A percentile compares a stretch with the other conserved stretches of the same genome.
Conservation (phyloP, 768 basidiomycete genomes). For the Trametes maxima region DNA sequence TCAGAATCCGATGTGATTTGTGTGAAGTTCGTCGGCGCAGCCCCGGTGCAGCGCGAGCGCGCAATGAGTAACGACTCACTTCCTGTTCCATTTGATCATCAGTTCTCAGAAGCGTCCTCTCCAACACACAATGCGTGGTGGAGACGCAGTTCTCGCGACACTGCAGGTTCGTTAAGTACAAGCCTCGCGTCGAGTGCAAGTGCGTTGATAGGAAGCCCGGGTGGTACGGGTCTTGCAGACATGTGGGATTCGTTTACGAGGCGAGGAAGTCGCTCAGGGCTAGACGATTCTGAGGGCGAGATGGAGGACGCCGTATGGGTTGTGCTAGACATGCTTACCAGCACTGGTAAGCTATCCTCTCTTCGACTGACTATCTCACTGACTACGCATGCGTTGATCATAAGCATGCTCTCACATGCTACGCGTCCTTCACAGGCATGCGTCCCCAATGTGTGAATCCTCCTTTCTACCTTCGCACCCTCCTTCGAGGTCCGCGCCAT, state of each 20-base stretch:
- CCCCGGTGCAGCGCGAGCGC: background rate
- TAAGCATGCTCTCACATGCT: constrained; percentile 26
- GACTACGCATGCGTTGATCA: background rate
- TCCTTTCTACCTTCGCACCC: constrained; percentile 24
- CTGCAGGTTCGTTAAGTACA: background rate
- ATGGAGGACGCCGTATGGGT: constrained; percentile 27
- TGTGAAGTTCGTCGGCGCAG: constrained; percentile 9
- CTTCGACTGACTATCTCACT: background rate
- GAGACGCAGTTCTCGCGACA: constrained; percentile 27
- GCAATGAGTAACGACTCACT: constrained; percentile 13
- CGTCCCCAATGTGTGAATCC: constrained; percentile 19
- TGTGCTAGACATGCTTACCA: constrained; percentile 28
- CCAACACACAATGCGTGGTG: constrained; percentile 22
- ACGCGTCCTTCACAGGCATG: constrained; percentile 30
- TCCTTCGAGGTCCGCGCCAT: constrained; percentile 18
- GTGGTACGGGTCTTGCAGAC: constrained; percentile 9
- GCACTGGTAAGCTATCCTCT: constrained; percentile 23
- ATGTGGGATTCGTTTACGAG: constrained; percentile 20
- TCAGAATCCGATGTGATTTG: constrained; percentile 11
- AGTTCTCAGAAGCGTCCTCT: background rate
- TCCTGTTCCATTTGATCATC: background rate
- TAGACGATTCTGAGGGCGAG: constrained; percentile 8
- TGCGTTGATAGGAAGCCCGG: constrained; percentile 12
- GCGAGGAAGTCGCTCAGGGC: constrained; percentile 12
- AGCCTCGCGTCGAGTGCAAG: constrained; percentile 16